These are phyloP conservation scores for Coprinopsis sp. DNA, from an alignment of 768 basidiomycete species.

Conservation along the genomic window DNA sequence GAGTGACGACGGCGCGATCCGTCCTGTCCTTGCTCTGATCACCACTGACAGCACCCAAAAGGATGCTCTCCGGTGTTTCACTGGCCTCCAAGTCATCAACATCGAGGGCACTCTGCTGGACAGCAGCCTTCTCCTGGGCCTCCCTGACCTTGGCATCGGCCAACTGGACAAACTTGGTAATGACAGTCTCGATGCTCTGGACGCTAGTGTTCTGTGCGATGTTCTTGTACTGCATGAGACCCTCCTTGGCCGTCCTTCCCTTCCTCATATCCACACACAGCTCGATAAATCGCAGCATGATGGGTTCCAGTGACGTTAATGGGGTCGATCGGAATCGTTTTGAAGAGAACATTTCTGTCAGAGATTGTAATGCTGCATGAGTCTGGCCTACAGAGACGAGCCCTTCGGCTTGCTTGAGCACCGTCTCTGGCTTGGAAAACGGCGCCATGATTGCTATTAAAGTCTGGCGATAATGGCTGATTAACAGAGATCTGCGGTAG, in stretches of 20 bases:
- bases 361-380: constrained; percentile 83
- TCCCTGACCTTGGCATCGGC: constrained; percentile 80
- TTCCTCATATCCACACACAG: constrained; percentile 95
- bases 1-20: constrained; percentile 91
- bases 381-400: constrained; percentile 90
- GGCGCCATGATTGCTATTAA: constrained; percentile 68
- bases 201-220: constrained; percentile 93
- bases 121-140: constrained; percentile 83
- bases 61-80: constrained; percentile 89
- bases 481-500: not conserved
- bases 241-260: constrained; percentile 90
- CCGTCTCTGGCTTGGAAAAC: constrained; percentile 86
- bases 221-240: constrained; percentile 96
- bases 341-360: constrained; percentile 88
- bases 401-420: constrained; percentile 90
- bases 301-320: constrained; percentile 84
- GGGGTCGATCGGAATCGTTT: constrained; percentile 95
- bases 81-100: constrained; percentile 95
- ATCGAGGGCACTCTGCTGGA: constrained; percentile 67
- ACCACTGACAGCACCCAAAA: constrained; percentile 87
- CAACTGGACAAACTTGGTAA: constrained; percentile 78
- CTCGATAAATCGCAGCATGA: constrained; percentile 92
- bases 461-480: not conserved
- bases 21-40: constrained; percentile 90
- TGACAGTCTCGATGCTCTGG: constrained; percentile 85